Evolutionary conservation across 768 basidiomycete species (phyloP).

Genomic region (Suillus bovinus): DNA sequence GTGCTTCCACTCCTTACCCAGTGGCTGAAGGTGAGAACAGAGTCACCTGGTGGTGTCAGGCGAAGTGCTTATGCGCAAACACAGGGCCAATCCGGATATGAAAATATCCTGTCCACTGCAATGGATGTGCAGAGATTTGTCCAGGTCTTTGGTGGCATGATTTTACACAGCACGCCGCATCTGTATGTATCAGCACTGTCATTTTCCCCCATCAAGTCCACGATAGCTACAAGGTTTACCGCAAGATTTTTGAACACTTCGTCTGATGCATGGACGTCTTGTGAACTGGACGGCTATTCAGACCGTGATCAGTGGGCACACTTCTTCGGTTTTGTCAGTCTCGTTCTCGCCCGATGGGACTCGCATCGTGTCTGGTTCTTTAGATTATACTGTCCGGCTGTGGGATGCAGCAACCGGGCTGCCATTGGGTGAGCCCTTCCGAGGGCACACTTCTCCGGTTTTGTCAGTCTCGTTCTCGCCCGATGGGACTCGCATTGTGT

Average conservation of each 20-base stretch:
- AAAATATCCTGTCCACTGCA: background rate
- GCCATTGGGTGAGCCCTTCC: constrained; percentile 1
- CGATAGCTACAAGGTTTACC: constrained; percentile 16
- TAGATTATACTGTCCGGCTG: too few relatives aligned
- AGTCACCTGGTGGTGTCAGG: background rate
- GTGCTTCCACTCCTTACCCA: background rate
- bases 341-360: constrained; percentile 17
- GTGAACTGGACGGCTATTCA: constrained; percentile 9
- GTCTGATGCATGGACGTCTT: background rate
- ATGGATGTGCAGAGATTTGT: constrained; percentile 18
- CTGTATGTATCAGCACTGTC: constrained; percentile 27
- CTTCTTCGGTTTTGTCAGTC: background rate
- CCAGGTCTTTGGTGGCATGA: constrained; percentile 11
- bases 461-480: constrained; percentile 15
- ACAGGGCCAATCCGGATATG: constrained; percentile 6
- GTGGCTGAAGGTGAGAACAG: background rate
- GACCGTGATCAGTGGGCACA: constrained; percentile 7
- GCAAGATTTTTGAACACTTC: background rate
- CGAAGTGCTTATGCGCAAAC: background rate
- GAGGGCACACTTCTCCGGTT: constrained; percentile 9
- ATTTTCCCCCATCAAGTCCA: constrained; percentile 27
- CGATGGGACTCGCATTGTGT: constrained; percentile 9
- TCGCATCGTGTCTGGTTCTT: constrained; percentile 19
- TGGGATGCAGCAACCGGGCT: constrained; percentile 21
- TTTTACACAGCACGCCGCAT: constrained; percentile 22